phyloP scores from a whole-genome alignment of 2,329 filamentous ascomycete genomes.

The Penicillium sp. region DNA sequence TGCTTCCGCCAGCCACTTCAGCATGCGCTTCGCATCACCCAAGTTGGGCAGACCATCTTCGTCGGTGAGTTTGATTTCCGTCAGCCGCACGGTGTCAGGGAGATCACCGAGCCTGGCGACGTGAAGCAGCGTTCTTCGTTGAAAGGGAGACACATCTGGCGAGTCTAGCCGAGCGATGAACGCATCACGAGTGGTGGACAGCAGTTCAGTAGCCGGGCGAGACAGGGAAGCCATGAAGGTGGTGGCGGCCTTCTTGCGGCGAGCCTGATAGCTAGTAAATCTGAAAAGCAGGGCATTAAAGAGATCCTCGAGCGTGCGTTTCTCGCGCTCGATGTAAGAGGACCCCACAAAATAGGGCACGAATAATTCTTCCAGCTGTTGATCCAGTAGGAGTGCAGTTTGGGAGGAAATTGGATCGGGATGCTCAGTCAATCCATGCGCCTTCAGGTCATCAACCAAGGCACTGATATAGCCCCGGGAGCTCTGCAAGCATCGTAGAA shows the following conservation, averaged over 20 bases:
- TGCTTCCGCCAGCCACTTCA: slow-evolving; percentile 95
- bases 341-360: slow-evolving; percentile 66
- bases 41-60: slow-evolving; percentile 82
- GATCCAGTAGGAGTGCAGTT: slow-evolving; percentile 70
- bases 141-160: slow-evolving; percentile 81
- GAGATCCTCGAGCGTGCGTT: slow-evolving; percentile 70
- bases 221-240: slow-evolving; percentile 92
- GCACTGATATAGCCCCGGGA: slow-evolving; percentile 85
- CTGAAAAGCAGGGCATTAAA: slow-evolving; percentile 94
- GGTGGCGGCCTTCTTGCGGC: slow-evolving; percentile 80
- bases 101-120: slow-evolving; percentile 80
- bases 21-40: slow-evolving; percentile 92
- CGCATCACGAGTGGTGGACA: slow-evolving; percentile 84
- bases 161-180: slow-evolving; percentile 88
- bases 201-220: slow-evolving; percentile 83
- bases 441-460: slow-evolving; percentile 88
- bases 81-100: slow-evolving; percentile 64
- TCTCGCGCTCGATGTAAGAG: slow-evolving; percentile 66
- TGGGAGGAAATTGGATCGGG: slow-evolving; percentile 87
- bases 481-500: slow-evolving; percentile 85
- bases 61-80: slow-evolving; percentile 87
- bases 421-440: slow-evolving; percentile 91
- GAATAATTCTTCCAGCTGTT: slow-evolving; percentile 67
- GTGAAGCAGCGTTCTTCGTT: slow-evolving; percentile 85
- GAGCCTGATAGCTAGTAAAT: slow-evolving; percentile 85